Conservation (phyloP, 2,329 filamentous ascomycete species). For the Cytospora piceicola region DNA sequence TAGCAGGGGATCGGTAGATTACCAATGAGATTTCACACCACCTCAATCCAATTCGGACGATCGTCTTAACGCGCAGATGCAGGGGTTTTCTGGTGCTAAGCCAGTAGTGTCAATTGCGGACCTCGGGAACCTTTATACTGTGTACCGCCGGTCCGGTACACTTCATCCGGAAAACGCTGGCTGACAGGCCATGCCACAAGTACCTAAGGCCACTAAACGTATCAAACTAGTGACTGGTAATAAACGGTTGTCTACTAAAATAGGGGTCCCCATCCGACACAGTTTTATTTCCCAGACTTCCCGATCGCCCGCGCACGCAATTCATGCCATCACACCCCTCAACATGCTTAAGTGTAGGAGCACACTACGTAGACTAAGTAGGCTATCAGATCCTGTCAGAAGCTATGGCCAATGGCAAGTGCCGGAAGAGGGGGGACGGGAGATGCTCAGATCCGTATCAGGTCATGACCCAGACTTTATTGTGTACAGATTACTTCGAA, state of each 20-base stretch:
- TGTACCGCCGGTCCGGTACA: not conserved
- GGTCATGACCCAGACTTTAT: not conserved
- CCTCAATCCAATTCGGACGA: conserved; percentile 15
- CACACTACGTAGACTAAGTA: not conserved
- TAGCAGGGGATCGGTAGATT: conserved; percentile 22
- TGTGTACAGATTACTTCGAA: not conserved
- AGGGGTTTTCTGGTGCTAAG: conserved; percentile 4
- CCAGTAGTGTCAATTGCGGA: not conserved
- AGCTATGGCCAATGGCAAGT: conserved; percentile 22
- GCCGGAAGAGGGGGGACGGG: conserved; percentile 14
- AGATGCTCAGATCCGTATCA: conserved; percentile 19
- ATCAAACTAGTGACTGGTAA: no score
- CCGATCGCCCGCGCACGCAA: not conserved
- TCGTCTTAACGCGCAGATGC: conserved; percentile 13
- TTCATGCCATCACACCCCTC: not conserved
- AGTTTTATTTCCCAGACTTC: not conserved
- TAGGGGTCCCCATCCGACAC: not conserved
- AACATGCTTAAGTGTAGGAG: not conserved
- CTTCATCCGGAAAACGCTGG: no score
- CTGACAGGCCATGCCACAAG: no score
- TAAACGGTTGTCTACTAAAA: no score
- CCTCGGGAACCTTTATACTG: not conserved
- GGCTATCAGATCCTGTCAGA: conserved; percentile 5
- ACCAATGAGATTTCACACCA: conserved; percentile 25
- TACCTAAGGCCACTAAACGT: no score